Base-by-base conservation (phyloP, 2,329 filamentous ascomycete genomes). In the Thelonectria rubi region DNA sequence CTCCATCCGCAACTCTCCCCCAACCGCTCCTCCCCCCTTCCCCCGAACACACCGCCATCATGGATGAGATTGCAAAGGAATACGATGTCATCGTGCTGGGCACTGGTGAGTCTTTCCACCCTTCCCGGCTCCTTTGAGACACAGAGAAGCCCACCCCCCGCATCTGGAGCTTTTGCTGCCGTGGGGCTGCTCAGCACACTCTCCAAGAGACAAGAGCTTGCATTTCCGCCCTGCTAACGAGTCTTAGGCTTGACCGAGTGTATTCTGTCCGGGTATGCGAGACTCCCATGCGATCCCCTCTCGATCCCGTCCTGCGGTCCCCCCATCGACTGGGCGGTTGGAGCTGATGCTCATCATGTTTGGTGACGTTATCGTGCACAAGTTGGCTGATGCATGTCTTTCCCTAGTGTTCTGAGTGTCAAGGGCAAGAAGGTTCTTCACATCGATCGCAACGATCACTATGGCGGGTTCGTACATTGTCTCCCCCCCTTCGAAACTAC, bases 341-440 rank as follows among this genome's bases (percentile, higher is more conserved):
- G 60, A 45, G 50, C 32, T n/a, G 49, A 43, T 50, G 40, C 32
- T 3, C 6, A 30, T 30, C 26, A 34, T 34, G 32, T 5, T 42
- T 48, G 32, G 18, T 21, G 39, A 34, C 55, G 45, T 46, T 45
- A 62, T 59, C 54, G 47, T 62, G 59, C 42, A 60, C 60, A 55
- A 24, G 56, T 69, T 64, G 66, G 65, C 69, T 72, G 55, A 72
- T 58, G 15, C 37, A 62, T 37, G 40, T 58, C 47, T 37, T 30
- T 42, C 9, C 20, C 50, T 64, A 77, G 94, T 80, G 94, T 99
- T 65, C 84, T 98, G 77, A 97, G 93, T 83, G 94, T 98, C 74
- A 97, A 98, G 86, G 94, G 94, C 79, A 94, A 97, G 86, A 98
- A 98, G 85, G 95, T 99, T 76, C 87, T 99, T 69, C 95, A 99